These are phyloP conservation scores for Mycena sp. DNA, from an alignment of 1,284 basidiomycete species.

Conservation along the genomic window DNA sequence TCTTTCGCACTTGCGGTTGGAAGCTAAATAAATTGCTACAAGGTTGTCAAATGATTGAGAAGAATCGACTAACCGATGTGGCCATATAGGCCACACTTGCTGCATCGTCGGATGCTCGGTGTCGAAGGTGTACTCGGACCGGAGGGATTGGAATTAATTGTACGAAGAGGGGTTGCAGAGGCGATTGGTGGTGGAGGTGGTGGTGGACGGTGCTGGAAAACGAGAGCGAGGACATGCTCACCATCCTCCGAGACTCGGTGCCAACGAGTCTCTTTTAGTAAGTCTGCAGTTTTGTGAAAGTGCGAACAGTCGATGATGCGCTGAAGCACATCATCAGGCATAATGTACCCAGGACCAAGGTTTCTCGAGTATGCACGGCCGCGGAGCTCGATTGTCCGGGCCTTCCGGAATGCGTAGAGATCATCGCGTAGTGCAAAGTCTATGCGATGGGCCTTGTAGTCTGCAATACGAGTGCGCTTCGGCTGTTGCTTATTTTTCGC, in stretches of 20 bases:
- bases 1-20: too few species aligned
- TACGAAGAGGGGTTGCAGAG: background rate
- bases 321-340: conserved; percentile 19
- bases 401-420: conserved; percentile 4
- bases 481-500: background rate
- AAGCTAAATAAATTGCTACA: too few species aligned
- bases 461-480: background rate
- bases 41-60: too few species aligned
- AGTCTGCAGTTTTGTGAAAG: conserved; percentile 8
- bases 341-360: conserved; percentile 5
- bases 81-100: background rate
- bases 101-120: background rate
- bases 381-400: background rate
- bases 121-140: background rate
- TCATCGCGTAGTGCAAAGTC: background rate
- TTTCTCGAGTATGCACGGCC: background rate
- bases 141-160: background rate
- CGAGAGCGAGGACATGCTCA: background rate
- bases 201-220: background rate
- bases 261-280: background rate
- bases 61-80: too few species aligned
- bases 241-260: conserved; percentile 1
- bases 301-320: conserved; percentile 25
- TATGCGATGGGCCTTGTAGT: background rate
- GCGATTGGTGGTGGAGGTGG: background rate